phyloP scores from a whole-genome alignment of 768 basidiomycete species.

The Leccinum variicolor region DNA sequence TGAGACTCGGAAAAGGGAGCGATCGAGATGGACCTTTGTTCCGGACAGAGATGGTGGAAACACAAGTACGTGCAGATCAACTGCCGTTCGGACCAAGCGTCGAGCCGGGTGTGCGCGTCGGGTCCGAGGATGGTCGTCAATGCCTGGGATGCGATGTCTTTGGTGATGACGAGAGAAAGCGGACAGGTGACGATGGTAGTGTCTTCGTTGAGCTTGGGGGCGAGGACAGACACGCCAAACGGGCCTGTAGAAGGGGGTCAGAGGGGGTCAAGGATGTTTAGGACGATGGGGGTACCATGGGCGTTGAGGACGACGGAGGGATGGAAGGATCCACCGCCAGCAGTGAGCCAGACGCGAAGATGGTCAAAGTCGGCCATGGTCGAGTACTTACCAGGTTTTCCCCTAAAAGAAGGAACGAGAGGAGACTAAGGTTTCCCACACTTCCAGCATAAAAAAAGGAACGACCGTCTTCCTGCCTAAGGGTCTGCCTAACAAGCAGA shows the following conservation, averaged over 20 bases:
- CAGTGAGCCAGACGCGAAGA: too few relatives aligned
- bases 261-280: background rate
- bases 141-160: slow-evolving; percentile 42
- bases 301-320: too few relatives aligned
- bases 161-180: slow-evolving; percentile 60
- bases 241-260: slow-evolving; percentile 29
- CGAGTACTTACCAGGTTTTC: too few relatives aligned
- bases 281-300: too few relatives aligned
- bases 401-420: too few relatives aligned
- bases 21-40: slow-evolving; percentile 30
- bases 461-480: too few relatives aligned
- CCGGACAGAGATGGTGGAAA: slow-evolving; percentile 55
- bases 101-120: slow-evolving; percentile 17
- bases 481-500: too few relatives aligned
- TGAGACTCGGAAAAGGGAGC: background rate
- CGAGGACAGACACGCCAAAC: slow-evolving; percentile 33
- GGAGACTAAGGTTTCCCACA: too few relatives aligned
- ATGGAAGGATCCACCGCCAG: too few relatives aligned
- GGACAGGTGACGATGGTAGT: slow-evolving; percentile 64
- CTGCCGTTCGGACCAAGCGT: slow-evolving; percentile 57
- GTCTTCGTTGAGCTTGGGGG: slow-evolving; percentile 42
- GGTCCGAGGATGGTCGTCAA: slow-evolving; percentile 39
- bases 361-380: too few relatives aligned
- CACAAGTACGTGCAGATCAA: slow-evolving; percentile 64
- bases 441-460: too few relatives aligned